phyloP scores from a whole-genome alignment of 2,329 filamentous ascomycete species.

The Colletotrichum sp. region DNA sequence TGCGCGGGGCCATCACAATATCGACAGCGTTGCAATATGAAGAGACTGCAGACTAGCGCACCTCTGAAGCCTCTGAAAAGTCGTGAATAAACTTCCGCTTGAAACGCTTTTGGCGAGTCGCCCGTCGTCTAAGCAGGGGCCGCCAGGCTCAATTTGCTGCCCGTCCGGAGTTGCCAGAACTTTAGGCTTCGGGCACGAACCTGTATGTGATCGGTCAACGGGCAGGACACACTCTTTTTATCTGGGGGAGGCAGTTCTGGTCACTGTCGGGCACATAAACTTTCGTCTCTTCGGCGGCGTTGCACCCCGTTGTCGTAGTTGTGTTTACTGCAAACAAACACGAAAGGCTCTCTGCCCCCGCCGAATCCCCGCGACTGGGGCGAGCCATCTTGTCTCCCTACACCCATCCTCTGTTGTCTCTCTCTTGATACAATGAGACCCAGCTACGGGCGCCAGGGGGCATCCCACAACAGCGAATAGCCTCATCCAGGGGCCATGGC shows the following conservation, averaged over 20 bases:
- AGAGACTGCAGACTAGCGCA: neutral
- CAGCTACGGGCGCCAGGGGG: neutral
- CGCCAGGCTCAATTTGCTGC: neutral
- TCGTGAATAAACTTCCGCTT: constrained; percentile 12
- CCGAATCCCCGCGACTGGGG: neutral
- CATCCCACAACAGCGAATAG: neutral
- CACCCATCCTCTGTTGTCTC: neutral
- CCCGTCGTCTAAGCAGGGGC: neutral
- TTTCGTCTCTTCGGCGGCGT: neutral
- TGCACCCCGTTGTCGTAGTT: neutral
- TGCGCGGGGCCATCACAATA: neutral
- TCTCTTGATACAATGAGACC: neutral
- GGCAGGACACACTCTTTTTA: neutral
- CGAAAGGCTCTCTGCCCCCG: neutral
- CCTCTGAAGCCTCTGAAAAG: neutral
- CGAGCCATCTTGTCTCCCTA: neutral
- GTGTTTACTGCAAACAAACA: neutral
- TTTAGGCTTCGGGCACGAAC: constrained; percentile 3
- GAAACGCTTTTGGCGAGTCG: constrained; percentile 9
- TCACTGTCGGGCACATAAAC: neutral
- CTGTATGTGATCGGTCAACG: neutral
- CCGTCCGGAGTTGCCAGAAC: neutral
- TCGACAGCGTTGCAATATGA: neutral
- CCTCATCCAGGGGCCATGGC: neutral
- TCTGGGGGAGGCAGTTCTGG: neutral